Evolutionary conservation across 768 basidiomycete genomes (phyloP), one percentile per base, ranked within the genome.

Genomic region (Boletus edulis): DNA sequence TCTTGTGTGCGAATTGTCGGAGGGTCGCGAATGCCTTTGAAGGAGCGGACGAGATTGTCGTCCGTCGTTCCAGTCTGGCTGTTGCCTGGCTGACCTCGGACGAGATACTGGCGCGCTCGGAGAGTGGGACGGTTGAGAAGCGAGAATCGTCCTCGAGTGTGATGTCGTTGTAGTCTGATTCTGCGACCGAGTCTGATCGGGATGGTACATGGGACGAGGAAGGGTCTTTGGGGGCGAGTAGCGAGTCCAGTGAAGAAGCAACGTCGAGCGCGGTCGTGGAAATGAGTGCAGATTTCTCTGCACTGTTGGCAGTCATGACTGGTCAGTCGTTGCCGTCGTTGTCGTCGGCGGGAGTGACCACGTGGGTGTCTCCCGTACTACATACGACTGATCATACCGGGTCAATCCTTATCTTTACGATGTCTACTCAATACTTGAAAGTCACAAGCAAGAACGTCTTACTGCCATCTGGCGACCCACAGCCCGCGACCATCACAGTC

Each of bases 401-500:
- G 27, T 29, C 31, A 22, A 41, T n/a, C 40, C 12, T 56, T 35
- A 44, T 20, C 53, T 54, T 49, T 8, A 8, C 29, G 15, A 67
- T 67, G 59, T 35, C 53, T 2, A 44, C 38, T 46, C 55, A 40
- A 27, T 57, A 62, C 49, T 45, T 75, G 47, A 73, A 83, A 49
- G 79, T 85, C 60, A 78, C 80, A 31, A 78, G 84, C 43, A 68
- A 70, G n/a, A 79, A 77, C 22, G 81, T 87, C 38, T 68, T 91
- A 18, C 74, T 91, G 32, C 82, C 85, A 10, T 56, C 58, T 20
- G 66, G 75, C 24, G 64, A 70, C 3, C 82, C 82, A 3, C 75
- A 73, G 35, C 82, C 87, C 5, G 89, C 89, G 20, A 89, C 88
- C 10, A 74, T 94, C 62, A 76, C 82, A 50, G 72, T 89, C 51